Base-by-base conservation (phyloP, 306 rosid species). In the Medicago ruthenica region DNA sequence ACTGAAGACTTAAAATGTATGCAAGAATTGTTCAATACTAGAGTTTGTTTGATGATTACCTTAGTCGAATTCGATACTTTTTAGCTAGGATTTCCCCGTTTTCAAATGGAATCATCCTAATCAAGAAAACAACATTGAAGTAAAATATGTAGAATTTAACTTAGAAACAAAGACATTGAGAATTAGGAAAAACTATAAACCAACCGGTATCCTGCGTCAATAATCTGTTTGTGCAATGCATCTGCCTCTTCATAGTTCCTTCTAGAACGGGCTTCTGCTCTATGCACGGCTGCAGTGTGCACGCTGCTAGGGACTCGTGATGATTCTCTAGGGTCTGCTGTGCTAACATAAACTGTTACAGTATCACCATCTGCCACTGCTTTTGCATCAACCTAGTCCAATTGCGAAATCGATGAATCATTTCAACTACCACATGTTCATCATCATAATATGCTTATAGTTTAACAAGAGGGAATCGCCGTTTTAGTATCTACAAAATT, bases 361-460 rank as follows among this genome's bases (percentile, higher is more conserved):
- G 93, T 83, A 82, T 95, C 99, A 34, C 99, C 99, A 80, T 95
- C 99, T 40, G 96, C 83, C 31, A 95, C 87, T n/a, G 97, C 93
- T 79, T 75, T 95, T 48, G 85, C 84, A 83, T 90, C 93, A 59
- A 95, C 88, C 99, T 95, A 75, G 45, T 79, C 18, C 59, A 76
- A 83, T 76, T 48, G 47, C 51, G 5, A 84, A 9, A 58, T 54
- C 42, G 69, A 45, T 36, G 76, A 54, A 24, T 64, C 48, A 12
- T 8, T 27, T 83, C 65, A 84, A 42, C 65, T 24, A 20, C 47
- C 17, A 74, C 61, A 50, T 36, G 17, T 59, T 64, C 63, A 75
- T 22, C 36, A 51, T 20, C 14, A 67, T 27, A 27, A 4, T 31
- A 45, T 21, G 40, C 20, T 41, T 58, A 21, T 22, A 58, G 12